Percentiles rank a stretch among this genome's conserved stretches.
These are phyloP conservation scores for Porcisia hertigi DNA, from an alignment of 208 protist genomes.

Conservation along the genomic window DNA sequence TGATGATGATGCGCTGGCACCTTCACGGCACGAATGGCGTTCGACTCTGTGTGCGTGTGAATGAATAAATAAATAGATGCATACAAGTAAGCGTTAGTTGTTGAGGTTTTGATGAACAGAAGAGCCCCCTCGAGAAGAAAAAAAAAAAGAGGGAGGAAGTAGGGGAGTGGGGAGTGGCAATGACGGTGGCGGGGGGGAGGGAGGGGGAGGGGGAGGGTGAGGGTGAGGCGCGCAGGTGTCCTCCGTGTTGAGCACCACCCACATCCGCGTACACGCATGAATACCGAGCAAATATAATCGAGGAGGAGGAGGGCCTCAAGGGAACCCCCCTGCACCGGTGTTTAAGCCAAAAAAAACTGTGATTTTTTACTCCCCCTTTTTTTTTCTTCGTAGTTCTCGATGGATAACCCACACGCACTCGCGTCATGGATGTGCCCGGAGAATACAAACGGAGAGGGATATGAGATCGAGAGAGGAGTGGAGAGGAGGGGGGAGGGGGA, in stretches of 20 bases:
- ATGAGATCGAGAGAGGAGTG: neutral
- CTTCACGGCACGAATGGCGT: neutral
- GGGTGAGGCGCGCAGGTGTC: neutral
- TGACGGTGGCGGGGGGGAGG: neutral
- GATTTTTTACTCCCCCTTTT: no score
- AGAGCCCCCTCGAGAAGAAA: neutral
- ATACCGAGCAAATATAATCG: neutral
- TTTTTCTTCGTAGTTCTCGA: no score
- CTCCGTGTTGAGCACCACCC: neutral
- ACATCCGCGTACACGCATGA: neutral
- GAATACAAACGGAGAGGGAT: no score
- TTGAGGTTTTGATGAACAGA: neutral
- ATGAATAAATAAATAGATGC: neutral
- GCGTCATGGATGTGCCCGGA: neutral
- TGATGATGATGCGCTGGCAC: neutral
- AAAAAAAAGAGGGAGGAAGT: neutral
- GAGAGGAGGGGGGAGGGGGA: neutral
- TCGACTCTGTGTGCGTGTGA: neutral
- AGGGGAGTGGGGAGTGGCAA: neutral
- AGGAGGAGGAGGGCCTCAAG: no score
- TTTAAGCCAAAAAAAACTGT: no score
- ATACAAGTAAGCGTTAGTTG: neutral
- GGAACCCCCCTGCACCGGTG: no score
- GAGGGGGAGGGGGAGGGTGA: neutral
- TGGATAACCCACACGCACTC: no score